Evolutionary conservation across 2,329 filamentous ascomycete genomes (phyloP), one percentile per base, ranked within the genome.

Genomic region (Xylaria sp.): DNA sequence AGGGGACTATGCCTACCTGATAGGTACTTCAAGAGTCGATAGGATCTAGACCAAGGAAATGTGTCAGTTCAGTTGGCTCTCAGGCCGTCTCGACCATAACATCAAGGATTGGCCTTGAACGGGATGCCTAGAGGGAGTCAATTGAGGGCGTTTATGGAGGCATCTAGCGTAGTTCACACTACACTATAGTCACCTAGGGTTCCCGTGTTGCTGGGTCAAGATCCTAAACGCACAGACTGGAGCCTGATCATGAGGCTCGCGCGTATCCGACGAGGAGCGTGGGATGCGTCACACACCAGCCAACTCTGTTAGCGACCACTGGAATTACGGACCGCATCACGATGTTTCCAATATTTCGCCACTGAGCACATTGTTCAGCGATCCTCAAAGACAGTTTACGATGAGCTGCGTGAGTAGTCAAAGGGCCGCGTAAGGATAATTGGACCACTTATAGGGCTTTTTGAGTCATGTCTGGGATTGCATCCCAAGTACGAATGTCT

Each of bases 171-270:
- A 31, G 5, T 31, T 4, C 9, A 31, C 28, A 31, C 28, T 37
- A 51, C 47, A 43, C n/a, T n/a, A 38, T 54, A 54, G 25, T 35
- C 25, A 35, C 37, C 42, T 46, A 53, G 57, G 43, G 49, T 54
- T 51, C 17, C 64, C 64, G 61, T 52, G 58, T 35, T 12, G 46
- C 31, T 59, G 64, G 63, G 63, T 63, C 63, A 19, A 65, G 63
- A 63, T 65, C 47, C 43, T 51, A 47, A 51, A 57, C 59, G 60
- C 55, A 62, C 59, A 46, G 52, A 57, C 53, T 40, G 38, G 38
- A 33, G 21, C 33, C 23, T 5, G 55, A 31, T 25, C 53, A 51
- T 52, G 52, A 56, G 40, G 21, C 31, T 43, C 43, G 15, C 35
- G 31, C 43, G 35, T 31, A 31, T 31, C 28, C 28, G 4, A 31